Evolutionary conservation across 1,284 basidiomycete genomes (phyloP).

Genomic region (Apiotrichum porosum): DNA sequence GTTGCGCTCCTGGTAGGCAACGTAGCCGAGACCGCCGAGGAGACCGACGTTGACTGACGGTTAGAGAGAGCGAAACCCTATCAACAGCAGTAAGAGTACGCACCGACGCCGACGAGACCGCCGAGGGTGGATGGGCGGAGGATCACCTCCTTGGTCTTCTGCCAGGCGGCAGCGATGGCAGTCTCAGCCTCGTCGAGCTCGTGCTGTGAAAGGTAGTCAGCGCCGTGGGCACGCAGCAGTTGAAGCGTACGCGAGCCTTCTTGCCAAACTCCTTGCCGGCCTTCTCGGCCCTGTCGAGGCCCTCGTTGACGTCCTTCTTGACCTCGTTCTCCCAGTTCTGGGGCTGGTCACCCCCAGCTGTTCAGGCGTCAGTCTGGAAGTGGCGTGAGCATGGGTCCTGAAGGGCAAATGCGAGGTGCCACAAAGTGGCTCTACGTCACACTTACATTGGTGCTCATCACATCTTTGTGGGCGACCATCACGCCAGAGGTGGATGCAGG

Average conservation of each 20-base stretch:
- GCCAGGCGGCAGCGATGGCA: conserved; percentile 57
- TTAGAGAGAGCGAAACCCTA: not conserved
- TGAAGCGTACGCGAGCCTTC: conserved; percentile 53
- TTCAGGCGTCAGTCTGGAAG: conserved; percentile 12
- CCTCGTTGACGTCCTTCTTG: conserved; percentile 17
- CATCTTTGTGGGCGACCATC: too few relatives aligned
- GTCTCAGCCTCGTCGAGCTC: conserved; percentile 55
- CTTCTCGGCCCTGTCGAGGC: conserved; percentile 15
- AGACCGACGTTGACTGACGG: conserved; percentile 65
- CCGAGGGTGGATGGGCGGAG: conserved; percentile 66
- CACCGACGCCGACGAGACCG: conserved; percentile 65
- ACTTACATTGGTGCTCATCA: too few relatives aligned
- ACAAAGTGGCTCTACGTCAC: too few relatives aligned
- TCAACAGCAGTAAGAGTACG: conserved; percentile 34
- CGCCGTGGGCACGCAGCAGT: conserved; percentile 40
- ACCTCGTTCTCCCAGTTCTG: conserved; percentile 23
- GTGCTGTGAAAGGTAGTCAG: conserved; percentile 24
- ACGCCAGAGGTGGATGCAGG: too few relatives aligned
- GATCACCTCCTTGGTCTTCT: conserved; percentile 58
- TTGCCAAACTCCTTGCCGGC: conserved; percentile 52
- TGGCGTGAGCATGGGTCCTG: not conserved
- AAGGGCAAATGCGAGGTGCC: too few relatives aligned
- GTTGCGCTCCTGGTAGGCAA: conserved; percentile 62
- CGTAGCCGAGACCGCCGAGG: conserved; percentile 59
- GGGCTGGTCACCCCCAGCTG: conserved; percentile 20